Base-by-base conservation (phyloP, 345 rosid genomes). In the Brassica incana region DNA sequence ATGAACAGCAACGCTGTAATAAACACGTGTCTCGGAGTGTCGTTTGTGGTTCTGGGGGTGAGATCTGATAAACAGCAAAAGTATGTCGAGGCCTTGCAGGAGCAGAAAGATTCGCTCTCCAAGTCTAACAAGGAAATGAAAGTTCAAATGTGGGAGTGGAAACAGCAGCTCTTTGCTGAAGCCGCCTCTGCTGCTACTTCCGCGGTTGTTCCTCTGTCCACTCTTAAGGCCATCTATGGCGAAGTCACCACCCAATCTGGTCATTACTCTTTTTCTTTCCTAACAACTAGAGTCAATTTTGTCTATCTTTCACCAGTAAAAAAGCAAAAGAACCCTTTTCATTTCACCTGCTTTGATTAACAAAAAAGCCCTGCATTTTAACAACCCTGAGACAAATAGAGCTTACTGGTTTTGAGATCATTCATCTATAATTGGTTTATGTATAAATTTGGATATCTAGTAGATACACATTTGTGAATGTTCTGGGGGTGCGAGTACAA, bases 161-260 rank as follows among this genome's bases (percentile, higher is more conserved):
- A 91, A 78, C 98, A 95, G 5, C 91, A 89, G 73, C 97, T 95
- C 77, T 91, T 35, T 78, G 89, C 92, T 5, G 99, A 92, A 81
- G 93, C 97, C 10, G 2, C 74, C 9, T 78, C 88, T 9, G 74
- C 87, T 2, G 76, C 89, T 3, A 73, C 60, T 15, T 70, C 94
- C 5, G 78, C 90, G 3, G 77, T 87, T 66, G 85, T 95, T 33
- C 91, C 99, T 75, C 86, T 91, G 4, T 83, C 92, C 12, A 86
- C 81, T 14, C 92, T 95, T 80, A 84, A 87, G 65, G 77, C 89
- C 63, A 90, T 95, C 84, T 92, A 92, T 50, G 97, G 95, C 45
- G 97, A 95, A 30, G 78, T 84, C 54, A 79, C 89, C 5, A 54
- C 61, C 10, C 61, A 16, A 16, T 54, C 61, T 54, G 61, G 61